Base-by-base conservation (phyloP, 345 rosid genomes). In the Hypericum androsaemum region DNA sequence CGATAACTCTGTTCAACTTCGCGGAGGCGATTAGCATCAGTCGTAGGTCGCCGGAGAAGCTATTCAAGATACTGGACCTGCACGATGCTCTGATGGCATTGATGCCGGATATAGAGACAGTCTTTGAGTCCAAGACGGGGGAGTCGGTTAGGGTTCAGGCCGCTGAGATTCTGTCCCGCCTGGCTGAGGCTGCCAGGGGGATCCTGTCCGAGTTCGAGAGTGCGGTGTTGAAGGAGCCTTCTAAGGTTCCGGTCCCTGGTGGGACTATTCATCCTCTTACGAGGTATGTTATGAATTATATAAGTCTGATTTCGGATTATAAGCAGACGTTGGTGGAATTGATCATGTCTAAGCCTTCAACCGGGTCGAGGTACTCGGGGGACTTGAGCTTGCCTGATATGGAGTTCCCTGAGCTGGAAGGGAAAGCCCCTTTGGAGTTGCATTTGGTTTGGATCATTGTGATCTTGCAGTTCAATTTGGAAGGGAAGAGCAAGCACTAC, bases 261-360 rank as follows among this genome's bases (percentile, higher is more conserved):
- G 98, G 97, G 12, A 86, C 95, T 0, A 76, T 90, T 56, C 98
- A 90, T 69, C 98, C 98, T 3, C 66, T 90, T 67, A 90, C 98
- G 6, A 79, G 98, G 81, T 90, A 90, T 64, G 95, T 87, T 57
- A 90, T 90, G 98, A 90, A 90, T 56, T 90, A 90, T 55, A 80
- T 82, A 53, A 88, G 86, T 62, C 76, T 84, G 78, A 87, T 87
- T 56, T 79, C 96, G 37, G 98, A 90, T 72, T 90, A 90, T 56
- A 90, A 82, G 54, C 92, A 67, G 67, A 87, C 89, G 2, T 59
- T 90, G 76, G 69, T 67, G 44, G 84, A 76, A 53, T 80, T 90
- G 15, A 87, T 90, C 42, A 56, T 84, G 75, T 87, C 98, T 10
- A 82, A 80, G 58, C 96, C 96, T 1, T 69, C 90, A 0, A 71